Evolutionary conservation across 176 grass and related monocot species (phyloP), one percentile per base, ranked within the genome.

Genomic region (Aegilops sharonensis): DNA sequence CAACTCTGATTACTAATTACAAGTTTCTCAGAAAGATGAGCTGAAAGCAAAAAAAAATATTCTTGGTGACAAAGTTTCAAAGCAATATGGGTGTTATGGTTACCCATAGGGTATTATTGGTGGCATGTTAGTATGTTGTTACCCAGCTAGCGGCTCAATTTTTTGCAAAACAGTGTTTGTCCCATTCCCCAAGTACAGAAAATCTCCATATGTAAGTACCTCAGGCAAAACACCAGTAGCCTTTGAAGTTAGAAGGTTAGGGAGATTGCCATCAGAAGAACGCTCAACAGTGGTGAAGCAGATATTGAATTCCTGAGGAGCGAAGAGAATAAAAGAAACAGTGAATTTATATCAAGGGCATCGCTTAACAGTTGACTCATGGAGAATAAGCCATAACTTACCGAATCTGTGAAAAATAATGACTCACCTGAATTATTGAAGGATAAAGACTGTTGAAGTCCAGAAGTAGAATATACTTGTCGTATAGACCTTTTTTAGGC

Each of bases 401-500:
- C 9, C 79, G n/a, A 89, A 77, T 17, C 17, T 52, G 36, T 72
- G 23, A 57, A 32, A 20, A 34, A 78, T 78, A 13, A 78, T 59
- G 77, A 70, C 30, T 62, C 80, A 96, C 97, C 94, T 96, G 97
- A 84, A 99, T 99, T 78, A 99, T 99, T 48, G 97, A 99, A 88
- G 97, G 97, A 81, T 99, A 99, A 68, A 99, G 94, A 47, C 97
- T 99, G 84, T 99, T 99, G 68, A 99, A 96, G 83, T 99, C 97
- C 24, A 99, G 89, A 78, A 99, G 94, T 50, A 99, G 72, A 84
- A 99, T 90, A 62, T 94, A 95, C 86, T 96, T 99, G 83, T 96
- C 97, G 87, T 99, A 99, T 85, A 99, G 85, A 83, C 97, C 97
- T 43, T 90, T 96, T 94, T 99, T 99, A 69, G 97, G 97, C 81